Percentiles rank a stretch among this genome's conserved stretches.
Evolutionary conservation across 441 rosid species (phyloP).

Genomic region (Gossypium gossypioides): DNA sequence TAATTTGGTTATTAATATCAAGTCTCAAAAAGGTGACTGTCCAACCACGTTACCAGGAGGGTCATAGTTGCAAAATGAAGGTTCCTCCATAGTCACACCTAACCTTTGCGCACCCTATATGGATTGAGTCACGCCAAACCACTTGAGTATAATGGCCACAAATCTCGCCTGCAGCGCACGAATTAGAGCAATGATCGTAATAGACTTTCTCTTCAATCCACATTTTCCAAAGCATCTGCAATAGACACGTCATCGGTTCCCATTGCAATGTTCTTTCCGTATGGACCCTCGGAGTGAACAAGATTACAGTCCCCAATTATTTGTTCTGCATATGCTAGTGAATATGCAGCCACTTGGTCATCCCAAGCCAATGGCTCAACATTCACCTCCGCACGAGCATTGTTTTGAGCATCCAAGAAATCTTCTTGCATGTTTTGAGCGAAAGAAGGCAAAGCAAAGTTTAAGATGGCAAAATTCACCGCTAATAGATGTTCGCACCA

Average conservation of each 20-base stretch:
- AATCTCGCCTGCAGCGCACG: neutral
- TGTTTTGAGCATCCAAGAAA: neutral
- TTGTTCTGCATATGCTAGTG: neutral
- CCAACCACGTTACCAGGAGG: conserved; percentile 18
- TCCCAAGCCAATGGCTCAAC: neutral
- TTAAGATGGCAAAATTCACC: neutral
- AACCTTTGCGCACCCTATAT: conserved; percentile 20
- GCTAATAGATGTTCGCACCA: no score
- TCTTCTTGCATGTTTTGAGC: neutral
- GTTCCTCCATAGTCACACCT: conserved; percentile 21
- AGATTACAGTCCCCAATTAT: neutral
- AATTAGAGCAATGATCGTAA: conserved; percentile 16
- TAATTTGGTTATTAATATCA: neutral
- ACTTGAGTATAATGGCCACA: conserved; percentile 28
- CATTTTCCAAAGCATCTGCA: conserved; percentile 3
- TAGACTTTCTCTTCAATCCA: conserved; percentile 20
- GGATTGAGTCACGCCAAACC: conserved; percentile 19
- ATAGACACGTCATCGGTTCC: conserved; percentile 9
- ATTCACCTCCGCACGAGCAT: neutral
- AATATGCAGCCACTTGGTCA: neutral
- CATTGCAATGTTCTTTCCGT: conserved; percentile 18
- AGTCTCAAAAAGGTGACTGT: neutral
- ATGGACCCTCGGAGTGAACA: conserved; percentile 1
- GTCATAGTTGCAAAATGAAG: conserved; percentile 21
- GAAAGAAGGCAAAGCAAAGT: neutral